Evolutionary conservation across 305 asterid genomes (phyloP), one percentile per base, ranked within the genome.

Genomic region (Fraxinus nigra): DNA sequence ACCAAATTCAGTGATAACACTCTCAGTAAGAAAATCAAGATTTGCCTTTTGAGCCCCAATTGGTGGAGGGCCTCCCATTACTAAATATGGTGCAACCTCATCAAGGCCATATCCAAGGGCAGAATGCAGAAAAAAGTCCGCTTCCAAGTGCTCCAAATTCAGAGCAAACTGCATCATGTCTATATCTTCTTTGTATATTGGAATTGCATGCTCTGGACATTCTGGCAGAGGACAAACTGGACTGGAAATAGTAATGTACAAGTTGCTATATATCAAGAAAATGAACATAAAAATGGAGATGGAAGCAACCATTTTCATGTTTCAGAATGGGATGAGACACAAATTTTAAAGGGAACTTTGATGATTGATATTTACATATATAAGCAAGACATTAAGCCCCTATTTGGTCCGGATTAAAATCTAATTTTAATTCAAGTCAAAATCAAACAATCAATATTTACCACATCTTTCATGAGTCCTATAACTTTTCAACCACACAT

Each of bases 21-120:
- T 51, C 0, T 33, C 1, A 0, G 88, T 79, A 35, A 84, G 26
- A 38, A 0, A 3, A 73, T 88, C 91, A 32, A 88, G 90, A 46
- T 88, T 87, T 7, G 91, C 93, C 34, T 85, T 87, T 56, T 32
- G 83, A 1, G 75, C 88, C 8, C 89, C 93, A 11, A 72, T 84
- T 0, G 93, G 93, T 3, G 87, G 88, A 7, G 93, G 95, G 20
- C 91, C 92, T 0, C 86, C 90, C 83, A 43, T 70, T 14, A 70
- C 77, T 30, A 87, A 63, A 65, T 78, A 72, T 1, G 92, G 89
- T 0, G 86, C 85, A 34, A 80, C 78, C 2, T 4, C 35, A 34
- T 89, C 91, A 18, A 89, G 89, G 11, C 92, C 92, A 32, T 75
- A 63, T 13, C 90, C 92, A 7, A 80, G 43, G 43, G 90, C 54